Conservation (phyloP, 1,284 basidiomycete species). For the Mrakiaceae sp. region DNA sequence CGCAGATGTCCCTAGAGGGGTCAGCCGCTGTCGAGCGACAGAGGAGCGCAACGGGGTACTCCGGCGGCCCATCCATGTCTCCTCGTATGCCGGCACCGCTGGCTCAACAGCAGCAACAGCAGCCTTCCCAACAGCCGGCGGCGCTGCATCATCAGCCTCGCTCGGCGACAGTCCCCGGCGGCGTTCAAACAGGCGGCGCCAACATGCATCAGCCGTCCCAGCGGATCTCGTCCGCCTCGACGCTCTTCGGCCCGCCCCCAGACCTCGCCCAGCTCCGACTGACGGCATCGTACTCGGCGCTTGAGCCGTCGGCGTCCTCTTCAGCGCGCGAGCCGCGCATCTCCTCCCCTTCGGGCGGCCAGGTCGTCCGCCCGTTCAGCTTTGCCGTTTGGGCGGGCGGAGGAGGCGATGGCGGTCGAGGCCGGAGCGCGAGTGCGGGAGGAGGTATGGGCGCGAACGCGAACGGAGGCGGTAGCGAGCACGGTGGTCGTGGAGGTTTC, state of each 20-base stretch:
- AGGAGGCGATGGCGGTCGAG: not conserved
- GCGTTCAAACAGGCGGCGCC: no score
- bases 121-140: not conserved
- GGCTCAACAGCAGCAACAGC: not conserved
- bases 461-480: not conserved
- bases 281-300: slow-evolving; percentile 3
- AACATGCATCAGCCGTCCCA: not conserved
- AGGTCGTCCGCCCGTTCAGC: slow-evolving; percentile 13
- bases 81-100: no score
- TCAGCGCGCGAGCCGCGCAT: no score
- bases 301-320: not conserved
- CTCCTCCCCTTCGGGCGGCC: not conserved
- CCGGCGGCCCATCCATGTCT: no score
- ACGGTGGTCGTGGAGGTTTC: not conserved
- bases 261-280: not conserved
- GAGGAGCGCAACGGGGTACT: no score
- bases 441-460: not conserved
- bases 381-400: slow-evolving; percentile 16
- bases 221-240: not conserved
- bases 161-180: not conserved
- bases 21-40: no score
- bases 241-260: not conserved
- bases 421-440: slow-evolving; percentile 1
- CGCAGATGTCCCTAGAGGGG: no score
- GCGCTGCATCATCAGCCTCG: not conserved